Percentiles rank a stretch among this genome's conserved stretches.
Conservation (phyloP, 345 rosid genomes). For the Eucalyptus dawsonii region DNA sequence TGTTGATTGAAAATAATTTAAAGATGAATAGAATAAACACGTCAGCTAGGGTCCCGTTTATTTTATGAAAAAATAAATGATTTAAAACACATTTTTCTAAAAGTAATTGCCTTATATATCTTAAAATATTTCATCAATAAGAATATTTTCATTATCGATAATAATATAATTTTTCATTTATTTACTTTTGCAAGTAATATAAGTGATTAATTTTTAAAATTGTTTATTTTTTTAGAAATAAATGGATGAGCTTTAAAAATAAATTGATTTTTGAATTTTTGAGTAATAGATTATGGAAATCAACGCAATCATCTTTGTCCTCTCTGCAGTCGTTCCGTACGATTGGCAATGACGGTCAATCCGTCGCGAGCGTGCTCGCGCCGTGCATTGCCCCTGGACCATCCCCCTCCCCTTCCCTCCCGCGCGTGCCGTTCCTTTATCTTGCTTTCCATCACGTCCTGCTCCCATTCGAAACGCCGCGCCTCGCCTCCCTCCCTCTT, state of each 20-base stretch:
- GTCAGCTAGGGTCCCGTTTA: fast-evolving
- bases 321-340: neutral
- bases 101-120: fast-evolving
- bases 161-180: fast-evolving
- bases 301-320: neutral
- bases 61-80: fast-evolving
- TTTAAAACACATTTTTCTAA: neutral
- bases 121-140: neutral
- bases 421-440: neutral
- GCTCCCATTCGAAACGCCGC: neutral
- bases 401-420: too few species aligned
- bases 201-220: too few species aligned
- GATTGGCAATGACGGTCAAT: neutral
- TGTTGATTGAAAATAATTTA: neutral
- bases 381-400: neutral
- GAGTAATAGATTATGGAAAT: neutral
- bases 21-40: fast-evolving
- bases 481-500: neutral
- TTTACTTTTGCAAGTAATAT: neutral
- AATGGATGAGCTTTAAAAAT: too few species aligned
- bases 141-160: neutral
- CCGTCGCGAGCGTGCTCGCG: neutral
- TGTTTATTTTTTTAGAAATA: too few species aligned
- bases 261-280: neutral
- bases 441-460: neutral